These are phyloP conservation scores for Aspergillus quadricinctus DNA, from an alignment of 2,329 filamentous ascomycete species.

Conservation along the genomic window DNA sequence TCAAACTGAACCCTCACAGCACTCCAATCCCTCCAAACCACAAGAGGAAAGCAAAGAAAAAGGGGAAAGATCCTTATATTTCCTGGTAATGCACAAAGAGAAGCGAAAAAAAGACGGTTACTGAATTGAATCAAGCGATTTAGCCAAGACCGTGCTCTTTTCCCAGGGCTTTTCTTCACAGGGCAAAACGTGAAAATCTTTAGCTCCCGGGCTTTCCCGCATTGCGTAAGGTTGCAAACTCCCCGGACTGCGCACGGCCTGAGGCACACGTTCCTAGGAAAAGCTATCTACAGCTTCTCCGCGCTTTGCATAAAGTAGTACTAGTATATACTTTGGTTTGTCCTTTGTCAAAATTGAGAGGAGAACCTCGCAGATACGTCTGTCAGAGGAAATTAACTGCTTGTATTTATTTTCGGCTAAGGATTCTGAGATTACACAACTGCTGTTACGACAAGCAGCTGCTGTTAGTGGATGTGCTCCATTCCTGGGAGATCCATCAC, in stretches of 20 bases:
- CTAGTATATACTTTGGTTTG: not conserved
- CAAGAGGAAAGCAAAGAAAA: constrained; percentile 6
- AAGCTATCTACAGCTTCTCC: not conserved
- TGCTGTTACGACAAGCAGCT: no score
- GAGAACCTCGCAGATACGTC: no score
- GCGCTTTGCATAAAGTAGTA: not conserved
- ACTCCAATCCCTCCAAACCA: constrained; percentile 23
- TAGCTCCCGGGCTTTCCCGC: constrained; percentile 38
- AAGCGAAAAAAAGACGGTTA: constrained; percentile 11
- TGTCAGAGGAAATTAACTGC: not conserved
- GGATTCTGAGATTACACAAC: not conserved
- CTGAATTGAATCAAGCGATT: constrained; percentile 12
- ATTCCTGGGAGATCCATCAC: not conserved
- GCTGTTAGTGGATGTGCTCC: not conserved
- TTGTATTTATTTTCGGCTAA: not conserved
- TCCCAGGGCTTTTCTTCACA: constrained; percentile 3
- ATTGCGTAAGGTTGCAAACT: constrained; percentile 32
- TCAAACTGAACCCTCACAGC: constrained; percentile 17
- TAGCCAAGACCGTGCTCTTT: constrained; percentile 7
- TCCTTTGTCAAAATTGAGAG: not conserved
- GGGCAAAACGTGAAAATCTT: constrained; percentile 27
- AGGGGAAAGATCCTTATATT: constrained; percentile 1
- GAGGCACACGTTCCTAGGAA: constrained; percentile 16
- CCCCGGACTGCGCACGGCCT: constrained; percentile 15
- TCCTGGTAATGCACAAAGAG: not conserved